Base-by-base conservation (phyloP, 129 eudicot species). In the Tagetes patula region DNA sequence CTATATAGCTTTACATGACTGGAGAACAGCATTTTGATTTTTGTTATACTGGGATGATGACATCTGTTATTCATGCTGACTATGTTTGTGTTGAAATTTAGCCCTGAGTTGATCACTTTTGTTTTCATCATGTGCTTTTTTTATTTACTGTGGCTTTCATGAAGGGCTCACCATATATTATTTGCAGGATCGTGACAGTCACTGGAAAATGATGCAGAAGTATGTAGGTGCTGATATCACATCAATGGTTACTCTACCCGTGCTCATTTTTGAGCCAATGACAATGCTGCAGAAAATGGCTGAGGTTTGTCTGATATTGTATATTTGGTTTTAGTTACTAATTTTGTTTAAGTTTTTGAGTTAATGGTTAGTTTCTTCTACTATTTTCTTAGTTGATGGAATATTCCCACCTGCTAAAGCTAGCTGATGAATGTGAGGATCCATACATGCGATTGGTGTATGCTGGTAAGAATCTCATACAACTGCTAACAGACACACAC, bases 271-370 rank as follows among this genome's bases (percentile, higher is more conserved):
- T 78, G 98, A 93, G 93, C 98, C 98, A 3, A 90, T 93, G 98
- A 80, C 98, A 8, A 93, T 89, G 96, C 85, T 90, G 69, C 96
- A 93, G 81, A 93, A 92, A 79, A 90, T 93, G 95, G 98, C 98
- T 27, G 98, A 93, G 96, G 98, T 93, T 75, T 81, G 86, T 81
- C 43, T 43, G 2, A 43, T 60, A 76, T 55, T 10, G 68, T 66
- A 60, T 71, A 46, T 11, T 2, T 60, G 37, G 46, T 40, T 71
- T 62, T 52, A 45, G 56, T 80, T 1, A 4, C 46, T 40, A 3
- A 70, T 61, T 4, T 40, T 45, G 36, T 49, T 31, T 39, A 2
- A 27, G 6, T 30, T 41, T 61, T 72, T 36, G 8, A 27, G 34
- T 45, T 69, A 5, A 27, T 70, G 13, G 38, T 41, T 52, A 52